Evolutionary conservation across 2,329 filamentous ascomycete species (phyloP).

Genomic region (Ophiocordyceps robertsii): DNA sequence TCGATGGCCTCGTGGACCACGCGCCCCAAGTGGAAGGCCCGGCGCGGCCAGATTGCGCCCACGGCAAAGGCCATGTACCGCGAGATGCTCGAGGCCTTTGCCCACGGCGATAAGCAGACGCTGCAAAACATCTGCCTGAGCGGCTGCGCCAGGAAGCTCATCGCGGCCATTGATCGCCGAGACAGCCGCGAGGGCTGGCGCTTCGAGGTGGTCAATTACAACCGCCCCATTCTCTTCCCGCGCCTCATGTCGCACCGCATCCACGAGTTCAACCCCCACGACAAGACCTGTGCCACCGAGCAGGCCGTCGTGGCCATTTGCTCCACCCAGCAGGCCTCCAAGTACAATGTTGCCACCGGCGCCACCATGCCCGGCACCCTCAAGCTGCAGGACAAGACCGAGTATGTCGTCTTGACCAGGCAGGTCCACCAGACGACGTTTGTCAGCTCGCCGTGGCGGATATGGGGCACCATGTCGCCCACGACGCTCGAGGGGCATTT

Average conservation of each 20-base stretch:
- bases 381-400: constrained; percentile 39
- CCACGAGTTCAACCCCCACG: constrained; percentile 28
- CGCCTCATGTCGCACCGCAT: constrained; percentile 42
- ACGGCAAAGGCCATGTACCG: constrained; percentile 46
- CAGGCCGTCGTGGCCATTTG: constrained; percentile 47
- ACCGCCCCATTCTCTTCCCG: constrained; percentile 24
- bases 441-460: constrained; percentile 39
- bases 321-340: constrained; percentile 39
- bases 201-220: constrained; percentile 44
- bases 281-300: constrained; percentile 23
- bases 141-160: constrained; percentile 36
- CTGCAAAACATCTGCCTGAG: constrained; percentile 40
- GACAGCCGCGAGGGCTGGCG: constrained; percentile 26
- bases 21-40: constrained; percentile 28
- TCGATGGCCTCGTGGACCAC: constrained; percentile 31
- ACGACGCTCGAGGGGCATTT: constrained; percentile 31
- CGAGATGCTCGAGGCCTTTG: constrained; percentile 48
- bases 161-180: constrained; percentile 38
- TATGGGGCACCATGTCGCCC: constrained; percentile 50
- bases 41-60: constrained; percentile 28
- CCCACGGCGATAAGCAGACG: constrained; percentile 37
- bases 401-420: constrained; percentile 51
- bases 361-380: constrained; percentile 30
- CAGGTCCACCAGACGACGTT: constrained; percentile 30
- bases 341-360: constrained; percentile 22